These are phyloP conservation scores for Didymella pomorum DNA, from an alignment of 2,329 filamentous ascomycete genomes.

Conservation along the genomic window DNA sequence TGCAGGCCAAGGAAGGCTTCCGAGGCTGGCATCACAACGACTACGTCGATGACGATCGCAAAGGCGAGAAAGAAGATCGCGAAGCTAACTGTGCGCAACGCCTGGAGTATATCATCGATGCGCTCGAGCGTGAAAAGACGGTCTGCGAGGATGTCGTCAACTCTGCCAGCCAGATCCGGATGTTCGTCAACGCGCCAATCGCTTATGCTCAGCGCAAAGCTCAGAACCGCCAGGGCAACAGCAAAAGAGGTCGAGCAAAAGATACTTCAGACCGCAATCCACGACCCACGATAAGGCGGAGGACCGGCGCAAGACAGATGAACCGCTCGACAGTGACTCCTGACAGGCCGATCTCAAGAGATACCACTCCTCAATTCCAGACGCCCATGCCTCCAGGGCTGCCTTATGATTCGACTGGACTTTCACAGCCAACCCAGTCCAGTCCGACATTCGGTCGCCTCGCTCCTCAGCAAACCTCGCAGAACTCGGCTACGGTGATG, in stretches of 20 bases:
- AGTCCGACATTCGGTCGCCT: not conserved
- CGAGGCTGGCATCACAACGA: conserved; percentile 49
- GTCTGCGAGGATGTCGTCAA: conserved; percentile 50
- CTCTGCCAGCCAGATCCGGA: conserved; percentile 47
- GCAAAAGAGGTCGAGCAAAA: conserved; percentile 41
- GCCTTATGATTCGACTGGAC: conserved; percentile 16
- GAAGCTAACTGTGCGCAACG: conserved; percentile 41
- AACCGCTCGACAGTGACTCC: conserved; percentile 18
- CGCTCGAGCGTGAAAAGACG: conserved; percentile 46
- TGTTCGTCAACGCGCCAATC: conserved; percentile 49
- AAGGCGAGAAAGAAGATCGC: conserved; percentile 45
- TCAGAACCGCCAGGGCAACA: conserved; percentile 46
- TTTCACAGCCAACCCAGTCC: not conserved
- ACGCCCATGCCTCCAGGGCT: not conserved
- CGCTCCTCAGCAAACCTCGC: not conserved
- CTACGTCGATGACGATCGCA: conserved; percentile 47
- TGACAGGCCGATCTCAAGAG: conserved; percentile 13
- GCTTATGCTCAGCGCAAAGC: conserved; percentile 46
- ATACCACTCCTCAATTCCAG: conserved; percentile 22
- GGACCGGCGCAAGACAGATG: conserved; percentile 14
- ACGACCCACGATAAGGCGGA: conserved; percentile 22
- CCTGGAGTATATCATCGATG: conserved; percentile 42
- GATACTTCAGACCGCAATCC: conserved; percentile 16
- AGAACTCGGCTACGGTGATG: too few species aligned
- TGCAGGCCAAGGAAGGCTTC: conserved; percentile 42